Conservation (phyloP, 305 asterid species). For the Nicotiana rustica region DNA sequence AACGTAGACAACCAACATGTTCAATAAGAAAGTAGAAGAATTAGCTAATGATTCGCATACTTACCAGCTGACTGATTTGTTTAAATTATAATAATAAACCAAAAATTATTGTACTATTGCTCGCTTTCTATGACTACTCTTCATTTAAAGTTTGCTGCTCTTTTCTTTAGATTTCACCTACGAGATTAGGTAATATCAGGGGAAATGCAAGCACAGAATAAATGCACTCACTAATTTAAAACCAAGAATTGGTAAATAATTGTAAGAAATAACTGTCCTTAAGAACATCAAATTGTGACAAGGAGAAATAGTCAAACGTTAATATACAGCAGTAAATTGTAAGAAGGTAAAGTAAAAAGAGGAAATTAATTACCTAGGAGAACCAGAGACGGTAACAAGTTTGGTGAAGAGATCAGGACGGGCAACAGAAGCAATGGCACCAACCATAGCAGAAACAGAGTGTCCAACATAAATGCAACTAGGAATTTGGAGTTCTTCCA, state of each 20-base stretch:
- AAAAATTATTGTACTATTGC: background rate
- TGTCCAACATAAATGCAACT: constrained; percentile 80
- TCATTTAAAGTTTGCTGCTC: background rate
- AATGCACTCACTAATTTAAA: background rate
- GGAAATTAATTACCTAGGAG: constrained; percentile 61
- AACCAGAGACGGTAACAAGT: constrained; percentile 64
- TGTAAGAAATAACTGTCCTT: background rate
- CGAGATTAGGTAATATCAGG: background rate
- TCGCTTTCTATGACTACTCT: background rate
- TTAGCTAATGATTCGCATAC: background rate
- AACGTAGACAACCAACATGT: constrained; percentile 24
- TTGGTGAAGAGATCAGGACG: constrained; percentile 84
- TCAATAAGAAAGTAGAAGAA: background rate
- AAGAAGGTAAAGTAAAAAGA: constrained; percentile 4
- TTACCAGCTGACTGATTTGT: constrained; percentile 15
- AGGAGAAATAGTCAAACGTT: background rate
- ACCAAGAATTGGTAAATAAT: background rate
- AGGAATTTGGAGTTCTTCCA: constrained; percentile 64
- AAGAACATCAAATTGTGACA: background rate
- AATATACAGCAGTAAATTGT: background rate
- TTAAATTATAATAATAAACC: constrained; percentile 18
- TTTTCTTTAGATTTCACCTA: background rate
- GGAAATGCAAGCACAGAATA: background rate
- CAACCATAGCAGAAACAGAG: constrained; percentile 89
- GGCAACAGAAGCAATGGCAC: constrained; percentile 70